Evolutionary conservation across 805 yeast species (phyloP).

Genomic region (Candida tallmaniae): DNA sequence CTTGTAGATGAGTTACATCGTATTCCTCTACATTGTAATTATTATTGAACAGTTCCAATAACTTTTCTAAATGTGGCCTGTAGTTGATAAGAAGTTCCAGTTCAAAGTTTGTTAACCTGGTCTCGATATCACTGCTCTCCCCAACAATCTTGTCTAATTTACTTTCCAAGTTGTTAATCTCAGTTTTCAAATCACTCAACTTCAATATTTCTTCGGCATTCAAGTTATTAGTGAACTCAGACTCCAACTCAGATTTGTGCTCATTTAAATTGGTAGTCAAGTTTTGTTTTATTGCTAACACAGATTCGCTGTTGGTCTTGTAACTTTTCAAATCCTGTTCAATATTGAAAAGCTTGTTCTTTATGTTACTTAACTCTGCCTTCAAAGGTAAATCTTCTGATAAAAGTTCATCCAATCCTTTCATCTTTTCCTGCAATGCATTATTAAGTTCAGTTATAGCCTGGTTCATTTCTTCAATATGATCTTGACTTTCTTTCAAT

Average conservation of each 20-base stretch:
- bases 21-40: constrained; percentile 10
- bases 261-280: constrained; percentile 37
- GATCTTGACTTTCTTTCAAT: constrained; percentile 31
- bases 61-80: constrained; percentile 40
- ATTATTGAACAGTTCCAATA: constrained; percentile 8
- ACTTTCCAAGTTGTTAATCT: constrained; percentile 35
- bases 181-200: constrained; percentile 29
- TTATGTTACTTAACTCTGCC: constrained; percentile 37
- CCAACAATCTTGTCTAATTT: constrained; percentile 38
- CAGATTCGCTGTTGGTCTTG: constrained; percentile 30
- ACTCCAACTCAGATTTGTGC: constrained; percentile 44
- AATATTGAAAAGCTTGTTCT: constrained; percentile 36
- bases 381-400: constrained; percentile 41
- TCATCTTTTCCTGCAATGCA: constrained; percentile 29
- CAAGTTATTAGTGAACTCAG: constrained; percentile 52
- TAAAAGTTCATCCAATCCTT: constrained; percentile 40
- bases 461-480: constrained; percentile 44
- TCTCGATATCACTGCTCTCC: constrained; percentile 41
- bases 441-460: constrained; percentile 49
- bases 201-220: constrained; percentile 44
- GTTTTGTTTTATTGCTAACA: constrained; percentile 28
- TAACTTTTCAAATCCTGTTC: constrained; percentile 41
- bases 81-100: constrained; percentile 58
- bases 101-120: constrained; percentile 42
- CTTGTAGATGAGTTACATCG: constrained; percentile 15